These are phyloP conservation scores for Simmondsia chinensis DNA, from an alignment of 148 eudicot species.

Conservation along the genomic window DNA sequence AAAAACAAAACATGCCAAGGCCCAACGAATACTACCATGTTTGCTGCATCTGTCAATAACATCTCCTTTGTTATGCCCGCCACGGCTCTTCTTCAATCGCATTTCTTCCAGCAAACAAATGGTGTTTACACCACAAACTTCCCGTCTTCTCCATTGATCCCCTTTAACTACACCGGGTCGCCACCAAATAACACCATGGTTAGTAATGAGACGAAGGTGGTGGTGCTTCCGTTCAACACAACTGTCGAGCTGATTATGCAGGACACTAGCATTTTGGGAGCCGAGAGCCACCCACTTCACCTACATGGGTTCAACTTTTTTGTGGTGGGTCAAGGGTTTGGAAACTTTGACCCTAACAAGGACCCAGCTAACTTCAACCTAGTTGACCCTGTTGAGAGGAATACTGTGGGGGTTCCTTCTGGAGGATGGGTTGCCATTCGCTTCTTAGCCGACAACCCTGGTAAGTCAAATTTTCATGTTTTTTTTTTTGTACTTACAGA, in stretches of 20 bases:
- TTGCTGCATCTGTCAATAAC: slow-evolving; percentile 33
- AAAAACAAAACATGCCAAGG: slow-evolving; percentile 39
- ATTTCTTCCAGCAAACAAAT: slow-evolving; percentile 12
- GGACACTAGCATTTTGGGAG: slow-evolving; percentile 31
- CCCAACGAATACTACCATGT: slow-evolving; percentile 28
- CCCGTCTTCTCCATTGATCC: slow-evolving; percentile 18
- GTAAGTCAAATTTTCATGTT: slow-evolving; percentile 11
- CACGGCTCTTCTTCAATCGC: slow-evolving; percentile 32
- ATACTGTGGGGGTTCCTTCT: slow-evolving; percentile 47
- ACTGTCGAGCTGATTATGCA: slow-evolving; percentile 34
- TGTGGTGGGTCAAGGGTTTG: slow-evolving; percentile 46
- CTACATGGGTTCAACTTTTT: slow-evolving; percentile 52
- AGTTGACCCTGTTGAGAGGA: slow-evolving; percentile 45
- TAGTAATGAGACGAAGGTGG: slow-evolving; percentile 25
- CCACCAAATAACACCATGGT: slow-evolving; percentile 41
- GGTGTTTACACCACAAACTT: slow-evolving; percentile 23
- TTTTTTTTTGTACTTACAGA: too few species aligned
- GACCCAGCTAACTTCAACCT: slow-evolving; percentile 41
- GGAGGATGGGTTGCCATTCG: slow-evolving; percentile 72
- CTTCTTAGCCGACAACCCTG: slow-evolving; percentile 63
- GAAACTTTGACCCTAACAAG: slow-evolving; percentile 38
- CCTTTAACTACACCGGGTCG: slow-evolving; percentile 35
- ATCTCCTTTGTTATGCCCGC: slow-evolving; percentile 34
- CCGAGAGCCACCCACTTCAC: slow-evolving; percentile 47
- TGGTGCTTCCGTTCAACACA: slow-evolving; percentile 28